Percentiles rank a stretch among this genome's conserved stretches.
phyloP scores from a whole-genome alignment of 2,329 filamentous ascomycete species.

The Venturia asperata region DNA sequence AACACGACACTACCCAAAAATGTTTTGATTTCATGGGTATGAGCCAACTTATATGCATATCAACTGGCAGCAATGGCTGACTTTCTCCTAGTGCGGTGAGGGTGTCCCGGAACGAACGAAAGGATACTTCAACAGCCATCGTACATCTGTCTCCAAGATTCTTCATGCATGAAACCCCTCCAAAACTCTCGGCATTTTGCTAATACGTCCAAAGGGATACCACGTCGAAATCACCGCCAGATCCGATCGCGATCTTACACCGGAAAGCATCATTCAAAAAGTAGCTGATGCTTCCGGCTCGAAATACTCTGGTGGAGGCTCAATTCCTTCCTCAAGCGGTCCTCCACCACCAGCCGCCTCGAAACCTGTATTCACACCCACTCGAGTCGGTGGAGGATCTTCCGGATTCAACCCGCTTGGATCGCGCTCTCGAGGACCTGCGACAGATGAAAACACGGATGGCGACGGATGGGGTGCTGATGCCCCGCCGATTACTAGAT shows the following conservation, averaged over 20 bases:
- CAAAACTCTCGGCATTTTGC: neutral
- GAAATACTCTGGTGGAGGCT: slow-evolving; percentile 74
- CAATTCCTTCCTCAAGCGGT: slow-evolving; percentile 49
- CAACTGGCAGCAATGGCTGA: neutral
- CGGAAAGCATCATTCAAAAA: slow-evolving; percentile 84
- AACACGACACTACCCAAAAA: slow-evolving; percentile 86
- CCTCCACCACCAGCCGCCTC: slow-evolving; percentile 67
- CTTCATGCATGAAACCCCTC: slow-evolving; percentile 56
- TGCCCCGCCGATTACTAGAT: slow-evolving; percentile 82
- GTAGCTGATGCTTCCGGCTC: slow-evolving; percentile 89
- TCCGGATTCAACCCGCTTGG: slow-evolving; percentile 62
- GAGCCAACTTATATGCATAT: slow-evolving; percentile 21
- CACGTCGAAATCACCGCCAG: slow-evolving; percentile 96
- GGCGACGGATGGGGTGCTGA: slow-evolving; percentile 91
- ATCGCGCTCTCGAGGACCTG: slow-evolving; percentile 51
- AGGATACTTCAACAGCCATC: slow-evolving; percentile 95
- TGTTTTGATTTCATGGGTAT: slow-evolving; percentile 81
- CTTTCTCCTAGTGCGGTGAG: slow-evolving; percentile 64
- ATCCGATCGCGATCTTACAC: slow-evolving; percentile 79
- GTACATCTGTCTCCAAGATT: slow-evolving; percentile 81
- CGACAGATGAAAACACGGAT: slow-evolving; percentile 55
- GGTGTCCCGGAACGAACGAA: slow-evolving; percentile 98
- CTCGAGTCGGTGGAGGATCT: slow-evolving; percentile 47
- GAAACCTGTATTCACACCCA: slow-evolving; percentile 89
- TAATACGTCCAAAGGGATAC: slow-evolving; percentile 55